Percentiles rank a stretch among this genome's conserved stretches.
Conservation (phyloP, 495 filamentous ascomycete genomes). For the Entonaema liquescens region DNA sequence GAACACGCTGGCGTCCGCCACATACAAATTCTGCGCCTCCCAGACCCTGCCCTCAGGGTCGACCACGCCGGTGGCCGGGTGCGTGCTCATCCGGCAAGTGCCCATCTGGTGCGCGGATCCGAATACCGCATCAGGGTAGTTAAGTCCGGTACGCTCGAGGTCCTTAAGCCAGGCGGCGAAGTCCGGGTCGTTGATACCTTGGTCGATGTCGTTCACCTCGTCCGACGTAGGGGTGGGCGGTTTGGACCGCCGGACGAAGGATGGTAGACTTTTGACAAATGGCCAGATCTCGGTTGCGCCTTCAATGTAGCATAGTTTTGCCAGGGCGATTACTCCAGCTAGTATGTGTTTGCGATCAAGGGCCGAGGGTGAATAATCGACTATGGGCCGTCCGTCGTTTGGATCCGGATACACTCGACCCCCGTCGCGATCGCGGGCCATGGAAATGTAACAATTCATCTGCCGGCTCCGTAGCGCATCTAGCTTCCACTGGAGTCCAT, state of each 20-base stretch:
- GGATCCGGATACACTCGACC: slow-evolving; percentile 82
- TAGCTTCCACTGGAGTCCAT: slow-evolving; percentile 73
- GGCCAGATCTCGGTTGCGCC: slow-evolving; percentile 82
- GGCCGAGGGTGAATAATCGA: slow-evolving; percentile 73
- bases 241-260: slow-evolving; percentile 66
- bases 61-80: slow-evolving; percentile 72
- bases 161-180: slow-evolving; percentile 74
- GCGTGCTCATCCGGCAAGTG: slow-evolving; percentile 79
- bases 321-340: slow-evolving; percentile 73
- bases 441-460: slow-evolving; percentile 71
- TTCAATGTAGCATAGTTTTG: slow-evolving; percentile 77
- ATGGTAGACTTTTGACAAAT: slow-evolving; percentile 63
- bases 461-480: slow-evolving; percentile 67
- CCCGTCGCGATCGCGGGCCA: slow-evolving; percentile 75
- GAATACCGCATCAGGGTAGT: slow-evolving; percentile 58
- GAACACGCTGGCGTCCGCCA: slow-evolving; percentile 88
- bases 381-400: slow-evolving; percentile 64
- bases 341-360: slow-evolving; percentile 75
- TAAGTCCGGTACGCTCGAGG: slow-evolving; percentile 60
- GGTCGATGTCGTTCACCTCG: slow-evolving; percentile 43
- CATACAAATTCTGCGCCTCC: slow-evolving; percentile 76
- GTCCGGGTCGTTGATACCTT: slow-evolving; percentile 69
- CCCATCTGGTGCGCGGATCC: slow-evolving; percentile 89
- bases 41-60: slow-evolving; percentile 78
- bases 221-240: slow-evolving; percentile 23